Evolutionary conservation across 2,329 filamentous ascomycete species (phyloP).

Genomic region (Clonostachys chloroleuca): DNA sequence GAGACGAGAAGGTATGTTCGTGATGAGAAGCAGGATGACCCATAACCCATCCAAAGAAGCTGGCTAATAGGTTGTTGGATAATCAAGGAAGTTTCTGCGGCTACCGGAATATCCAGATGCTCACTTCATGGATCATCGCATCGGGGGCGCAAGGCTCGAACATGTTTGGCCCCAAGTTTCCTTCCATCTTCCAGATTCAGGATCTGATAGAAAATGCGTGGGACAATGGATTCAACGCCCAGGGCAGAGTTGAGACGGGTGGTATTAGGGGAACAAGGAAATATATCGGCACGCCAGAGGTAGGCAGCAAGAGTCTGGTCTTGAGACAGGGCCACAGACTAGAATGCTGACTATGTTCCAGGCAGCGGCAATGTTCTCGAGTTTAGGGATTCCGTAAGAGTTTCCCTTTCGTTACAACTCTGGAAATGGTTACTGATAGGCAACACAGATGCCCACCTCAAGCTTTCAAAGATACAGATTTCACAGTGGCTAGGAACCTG

Average conservation of each 20-base stretch:
- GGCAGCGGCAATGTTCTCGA: background rate
- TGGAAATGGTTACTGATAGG: background rate
- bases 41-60: background rate
- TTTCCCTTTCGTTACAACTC: background rate
- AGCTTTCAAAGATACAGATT: slow-evolving; percentile 46
- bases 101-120: slow-evolving; percentile 92
- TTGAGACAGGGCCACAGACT: background rate
- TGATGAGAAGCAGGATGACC: background rate
- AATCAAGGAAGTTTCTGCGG: slow-evolving; percentile 79
- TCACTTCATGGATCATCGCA: slow-evolving; percentile 72
- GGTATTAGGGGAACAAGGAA: slow-evolving; percentile 86
- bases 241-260: slow-evolving; percentile 76
- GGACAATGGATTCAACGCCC: slow-evolving; percentile 76
- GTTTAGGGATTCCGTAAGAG: background rate
- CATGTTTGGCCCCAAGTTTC: slow-evolving; percentile 56
- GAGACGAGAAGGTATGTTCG: slow-evolving; percentile 56
- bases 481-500: slow-evolving; percentile 38
- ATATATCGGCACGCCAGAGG: slow-evolving; percentile 90
- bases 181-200: slow-evolving; percentile 78
- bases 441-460: slow-evolving; percentile 53
- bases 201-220: slow-evolving; percentile 84
- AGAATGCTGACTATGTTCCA: background rate
- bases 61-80: background rate
- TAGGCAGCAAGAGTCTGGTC: background rate
- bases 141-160: slow-evolving; percentile 51